These are phyloP conservation scores for Claviceps pusilla DNA, from an alignment of 2,329 filamentous ascomycete genomes.

Conservation along the genomic window DNA sequence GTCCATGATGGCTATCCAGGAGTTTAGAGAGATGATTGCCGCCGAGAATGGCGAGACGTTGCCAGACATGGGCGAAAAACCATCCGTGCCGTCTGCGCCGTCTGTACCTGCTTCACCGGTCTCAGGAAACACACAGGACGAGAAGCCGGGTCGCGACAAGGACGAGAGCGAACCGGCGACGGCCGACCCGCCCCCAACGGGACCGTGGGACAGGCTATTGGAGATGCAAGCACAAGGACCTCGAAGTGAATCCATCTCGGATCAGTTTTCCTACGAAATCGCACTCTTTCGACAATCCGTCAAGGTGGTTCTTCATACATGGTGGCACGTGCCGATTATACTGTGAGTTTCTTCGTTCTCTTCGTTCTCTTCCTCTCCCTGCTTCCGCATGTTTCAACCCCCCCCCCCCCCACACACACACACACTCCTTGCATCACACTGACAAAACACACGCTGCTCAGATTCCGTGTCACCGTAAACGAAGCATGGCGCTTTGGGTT, in stretches of 20 bases:
- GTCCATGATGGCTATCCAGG: conserved; percentile 58
- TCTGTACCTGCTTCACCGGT: background rate
- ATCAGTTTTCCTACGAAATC: conserved; percentile 50
- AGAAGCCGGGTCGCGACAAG: conserved; percentile 23
- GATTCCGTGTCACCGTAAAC: background rate
- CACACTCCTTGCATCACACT: background rate
- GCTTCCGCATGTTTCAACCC: background rate
- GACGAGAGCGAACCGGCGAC: conserved; percentile 10
- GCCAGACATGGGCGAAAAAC: background rate
- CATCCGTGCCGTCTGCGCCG: background rate
- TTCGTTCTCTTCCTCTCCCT: background rate
- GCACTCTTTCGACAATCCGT: conserved; percentile 45
- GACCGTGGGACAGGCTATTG: background rate
- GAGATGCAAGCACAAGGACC: conserved; percentile 17
- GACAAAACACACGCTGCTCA: background rate
- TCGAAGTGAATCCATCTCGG: conserved; percentile 24
- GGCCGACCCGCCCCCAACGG: background rate
- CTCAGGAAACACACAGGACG: conserved; percentile 17
- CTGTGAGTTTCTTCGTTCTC: conserved; percentile 41
- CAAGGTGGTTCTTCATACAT: conserved; percentile 53
- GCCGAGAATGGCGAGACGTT: conserved; percentile 25
- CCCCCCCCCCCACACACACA: too few species aligned
- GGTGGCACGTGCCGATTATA: conserved; percentile 51
- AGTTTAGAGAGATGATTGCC: conserved; percentile 48
- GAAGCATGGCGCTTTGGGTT: conserved; percentile 4